Base-by-base conservation (phyloP, 1,284 basidiomycete genomes). In the Ustilago nuda region DNA sequence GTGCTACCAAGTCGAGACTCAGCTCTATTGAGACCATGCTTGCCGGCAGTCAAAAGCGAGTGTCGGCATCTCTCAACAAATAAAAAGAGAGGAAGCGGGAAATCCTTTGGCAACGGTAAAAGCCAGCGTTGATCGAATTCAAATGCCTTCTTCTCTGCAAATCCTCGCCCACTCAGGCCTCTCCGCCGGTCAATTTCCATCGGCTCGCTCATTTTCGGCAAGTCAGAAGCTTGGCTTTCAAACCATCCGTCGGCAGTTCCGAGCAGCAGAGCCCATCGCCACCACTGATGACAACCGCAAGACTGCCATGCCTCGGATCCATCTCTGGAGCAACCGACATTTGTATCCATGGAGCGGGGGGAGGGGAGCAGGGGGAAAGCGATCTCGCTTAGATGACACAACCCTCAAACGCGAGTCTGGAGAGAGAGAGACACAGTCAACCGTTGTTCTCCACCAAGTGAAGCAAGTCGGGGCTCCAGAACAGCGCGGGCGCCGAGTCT, bases 311-410 rank as follows among this genome's bases (percentile, higher is more conserved):
- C 36, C 39, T 43, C 58, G 50, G 30, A 50, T 19, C 19, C 43
- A 45, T 23, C 37, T 27, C 37, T 60, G 13, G 57, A 59, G 46
- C 48, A 51, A 19, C 43, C 52, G 23, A 39, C 37, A 23, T 23
- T 23, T 4, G 11, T 4, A 15, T 39, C n/a, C 15, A 17, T 53
- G 58, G 33, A 39, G 58, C 58, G 19, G 19, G 19, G 19, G 19
- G 19, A 19, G 19, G 19, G 19, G n/a, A n/a, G n/a, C n/a, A n/a
- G n/a, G 19, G 19, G 19, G 19, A 19, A 41, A 52, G 15, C 37
- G 39, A 52, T 17, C 58, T 60, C 50, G 58, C 58, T 60, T 60
- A 60, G 58, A 52, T 60, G 58, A 52, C 57, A 36, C 19, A 58
- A 53, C 36, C 9, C 23, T 50, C 48, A 50, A 50, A 50, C 52